A percentile compares a stretch with the other conserved stretches of the same genome.
Evolutionary conservation across 2,329 filamentous ascomycete species (phyloP).

Genomic region (Diaporthe ampelina): DNA sequence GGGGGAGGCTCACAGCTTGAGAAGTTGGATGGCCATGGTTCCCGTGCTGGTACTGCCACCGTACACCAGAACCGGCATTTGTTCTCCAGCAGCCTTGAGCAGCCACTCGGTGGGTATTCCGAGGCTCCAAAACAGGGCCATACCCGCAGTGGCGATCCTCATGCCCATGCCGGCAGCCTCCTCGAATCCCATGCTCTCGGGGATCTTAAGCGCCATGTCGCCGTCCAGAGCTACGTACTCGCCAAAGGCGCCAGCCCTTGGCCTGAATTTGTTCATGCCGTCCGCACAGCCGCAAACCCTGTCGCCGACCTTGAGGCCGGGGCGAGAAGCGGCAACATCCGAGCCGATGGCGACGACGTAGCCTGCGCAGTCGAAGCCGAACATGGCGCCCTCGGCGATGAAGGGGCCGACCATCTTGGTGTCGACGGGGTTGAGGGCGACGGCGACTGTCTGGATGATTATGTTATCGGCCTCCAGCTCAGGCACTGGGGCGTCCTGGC

Average conservation of each 20-base stretch:
- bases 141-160: constrained; percentile 1
- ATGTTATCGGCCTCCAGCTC: constrained; percentile 15
- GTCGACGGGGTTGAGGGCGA: constrained; percentile 52
- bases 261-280: constrained; percentile 36
- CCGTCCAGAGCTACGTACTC: constrained; percentile 7
- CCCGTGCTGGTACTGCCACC: constrained; percentile 32
- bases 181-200: background rate
- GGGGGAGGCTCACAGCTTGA: constrained; percentile 28
- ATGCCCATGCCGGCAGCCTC: constrained; percentile 24
- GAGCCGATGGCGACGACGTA: constrained; percentile 45
- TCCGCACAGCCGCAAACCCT: constrained; percentile 41
- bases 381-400: constrained; percentile 44
- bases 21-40: constrained; percentile 35
- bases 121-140: constrained; percentile 29
- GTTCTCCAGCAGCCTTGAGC: background rate
- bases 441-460: constrained; percentile 40
- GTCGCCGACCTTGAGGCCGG: constrained; percentile 40
- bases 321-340: constrained; percentile 26
- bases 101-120: constrained; percentile 13
- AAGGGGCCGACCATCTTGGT: constrained; percentile 48
- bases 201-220: constrained; percentile 29
- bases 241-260: constrained; percentile 26
- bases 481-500: constrained; percentile 1
- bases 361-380: constrained; percentile 50
- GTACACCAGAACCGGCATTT: constrained; percentile 32